Percentiles rank a stretch among this genome's conserved stretches.
Conservation (phyloP, 805 yeast genomes). For the Deakozyma indianensis region DNA sequence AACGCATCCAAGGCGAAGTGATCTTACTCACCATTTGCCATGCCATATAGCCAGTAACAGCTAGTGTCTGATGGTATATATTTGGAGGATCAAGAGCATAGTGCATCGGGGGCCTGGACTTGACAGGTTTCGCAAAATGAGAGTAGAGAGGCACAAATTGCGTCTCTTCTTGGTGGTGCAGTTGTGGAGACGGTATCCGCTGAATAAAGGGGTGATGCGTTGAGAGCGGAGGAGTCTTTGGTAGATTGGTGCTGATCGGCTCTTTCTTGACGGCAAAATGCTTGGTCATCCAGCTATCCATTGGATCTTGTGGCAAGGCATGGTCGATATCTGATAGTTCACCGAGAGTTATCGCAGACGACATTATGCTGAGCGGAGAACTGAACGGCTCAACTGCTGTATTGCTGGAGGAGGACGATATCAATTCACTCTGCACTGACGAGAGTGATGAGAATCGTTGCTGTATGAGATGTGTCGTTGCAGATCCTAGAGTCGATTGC, state of each 20-base stretch:
- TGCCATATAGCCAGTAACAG: neutral
- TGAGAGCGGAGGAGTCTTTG: neutral
- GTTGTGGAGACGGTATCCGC: neutral
- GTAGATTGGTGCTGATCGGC: neutral
- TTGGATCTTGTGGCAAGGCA: neutral
- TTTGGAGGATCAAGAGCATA: neutral
- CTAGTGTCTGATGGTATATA: neutral
- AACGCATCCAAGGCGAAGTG: slow-evolving; percentile 1
- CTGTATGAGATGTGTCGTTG: neutral
- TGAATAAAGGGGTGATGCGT: neutral
- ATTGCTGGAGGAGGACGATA: neutral
- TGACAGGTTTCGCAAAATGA: neutral
- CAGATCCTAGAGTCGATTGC: neutral
- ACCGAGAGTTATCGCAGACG: neutral
- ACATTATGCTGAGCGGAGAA: neutral
- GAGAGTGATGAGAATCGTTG: neutral
- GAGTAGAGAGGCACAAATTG: neutral
- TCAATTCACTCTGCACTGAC: neutral
- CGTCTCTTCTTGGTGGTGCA: neutral
- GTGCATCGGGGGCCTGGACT: neutral
- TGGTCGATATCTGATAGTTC: neutral
- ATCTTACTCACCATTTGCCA: neutral
- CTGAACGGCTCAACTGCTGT: too few relatives aligned
- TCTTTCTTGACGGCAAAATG: neutral
- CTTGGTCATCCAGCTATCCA: neutral